Base-by-base conservation (phyloP, 1,284 basidiomycete genomes). In the Cystobasidium sp. region DNA sequence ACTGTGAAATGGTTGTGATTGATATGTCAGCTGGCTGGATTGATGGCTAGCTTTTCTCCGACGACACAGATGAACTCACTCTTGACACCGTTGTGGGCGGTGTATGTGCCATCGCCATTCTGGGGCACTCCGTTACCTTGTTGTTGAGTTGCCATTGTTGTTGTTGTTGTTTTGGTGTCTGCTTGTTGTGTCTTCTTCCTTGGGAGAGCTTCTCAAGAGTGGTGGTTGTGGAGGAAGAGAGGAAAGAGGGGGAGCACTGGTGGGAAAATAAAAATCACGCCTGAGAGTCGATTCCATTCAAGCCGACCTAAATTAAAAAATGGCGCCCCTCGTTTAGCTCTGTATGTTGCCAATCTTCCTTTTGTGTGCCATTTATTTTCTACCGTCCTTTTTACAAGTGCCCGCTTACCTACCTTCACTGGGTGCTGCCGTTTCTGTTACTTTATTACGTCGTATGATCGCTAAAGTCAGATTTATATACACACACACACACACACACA, bases 21-120 rank as follows among this genome's bases (percentile, higher is more conserved):
- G 14, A 43, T n/a, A 53, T 18, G 18, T 37, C 46, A 49, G 46
- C 14, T n/a, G n/a, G 46, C 14, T 49, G 14, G 46, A 49, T 49
- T 49, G 46, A 49, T 49, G 12, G 46, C 46, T 14, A 12, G 46
- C 46, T 14, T 49, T 12, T 12, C 9, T 59, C 10, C 39, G 56
- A 39, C 31, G 31, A 31, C 31, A 31, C 31, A 31, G 31, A 31
- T 46, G 62, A 4, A 64, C 55, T 49, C 44, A 63, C 70, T 51
- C 46, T 73, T 73, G 39, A 73, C 70, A 51, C 70, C 70, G 52
- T 73, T 65, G 63, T 65, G 62, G 12, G 70, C 55, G 22, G 70
- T 73, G 63, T 65, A 62, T 46, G 69, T 71, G 43, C 55, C 66
- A 24, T 59, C 66, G n/a, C n/a, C 51, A 24, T 41, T 58, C 41